phyloP scores from a whole-genome alignment of 768 basidiomycete species.

The Gymnopilus dilepis region DNA sequence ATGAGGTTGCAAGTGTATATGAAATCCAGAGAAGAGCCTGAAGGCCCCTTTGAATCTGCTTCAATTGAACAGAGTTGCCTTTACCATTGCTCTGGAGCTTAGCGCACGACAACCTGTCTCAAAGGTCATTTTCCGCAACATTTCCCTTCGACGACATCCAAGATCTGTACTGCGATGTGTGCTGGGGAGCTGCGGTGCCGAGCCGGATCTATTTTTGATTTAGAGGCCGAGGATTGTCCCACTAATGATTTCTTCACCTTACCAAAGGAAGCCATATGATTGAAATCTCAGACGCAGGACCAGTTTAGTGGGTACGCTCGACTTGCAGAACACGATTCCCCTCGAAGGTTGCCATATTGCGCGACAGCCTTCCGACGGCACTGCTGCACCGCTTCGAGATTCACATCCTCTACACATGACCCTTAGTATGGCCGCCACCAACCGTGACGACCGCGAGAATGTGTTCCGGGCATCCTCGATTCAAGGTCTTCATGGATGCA shows the following conservation, averaged over 20 bases:
- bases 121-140: slow-evolving; percentile 3
- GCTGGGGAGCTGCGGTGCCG: slow-evolving; percentile 16
- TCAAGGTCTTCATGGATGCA: slow-evolving; percentile 8
- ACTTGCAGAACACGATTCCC: not conserved
- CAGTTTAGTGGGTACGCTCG: slow-evolving; percentile 1
- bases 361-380: not conserved
- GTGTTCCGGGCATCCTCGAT: slow-evolving; percentile 17
- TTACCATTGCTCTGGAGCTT: slow-evolving; percentile 11
- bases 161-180: not conserved
- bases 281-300: not conserved
- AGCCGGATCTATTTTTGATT: slow-evolving; percentile 10
- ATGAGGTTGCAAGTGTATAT: slow-evolving; percentile 22
- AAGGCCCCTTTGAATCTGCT: slow-evolving; percentile 15
- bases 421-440: slow-evolving; percentile 14
- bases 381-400: slow-evolving; percentile 7
- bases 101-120: not conserved
- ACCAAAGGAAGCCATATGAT: not conserved
- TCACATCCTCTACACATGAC: slow-evolving; percentile 24
- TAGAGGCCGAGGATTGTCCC: slow-evolving; percentile 9
- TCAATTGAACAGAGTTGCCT: slow-evolving; percentile 11
- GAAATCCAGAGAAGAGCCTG: slow-evolving; percentile 19
- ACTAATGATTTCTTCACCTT: slow-evolving; percentile 16
- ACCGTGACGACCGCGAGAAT: slow-evolving; percentile 35
- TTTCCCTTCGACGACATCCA: slow-evolving; percentile 8
- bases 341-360: not conserved